Percentiles rank a stretch among this genome's conserved stretches.
Evolutionary conservation across 805 yeast species (phyloP).

Genomic region (Lachancea waltii): DNA sequence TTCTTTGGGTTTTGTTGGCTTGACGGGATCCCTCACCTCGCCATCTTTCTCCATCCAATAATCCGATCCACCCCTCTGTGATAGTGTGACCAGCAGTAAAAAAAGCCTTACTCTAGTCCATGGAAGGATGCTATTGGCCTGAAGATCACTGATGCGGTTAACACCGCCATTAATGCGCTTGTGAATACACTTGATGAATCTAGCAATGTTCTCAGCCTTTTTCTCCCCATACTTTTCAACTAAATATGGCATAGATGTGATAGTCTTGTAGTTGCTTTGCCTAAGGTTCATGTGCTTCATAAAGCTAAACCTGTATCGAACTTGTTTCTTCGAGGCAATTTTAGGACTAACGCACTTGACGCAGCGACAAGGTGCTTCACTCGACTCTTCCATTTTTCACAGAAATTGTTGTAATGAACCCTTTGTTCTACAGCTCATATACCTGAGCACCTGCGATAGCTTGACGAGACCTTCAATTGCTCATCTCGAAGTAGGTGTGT

Average conservation of each 20-base stretch:
- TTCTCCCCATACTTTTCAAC: slow-evolving; percentile 30
- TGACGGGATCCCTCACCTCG: slow-evolving; percentile 11
- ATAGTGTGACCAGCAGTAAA: slow-evolving; percentile 26
- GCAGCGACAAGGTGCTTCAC: slow-evolving; percentile 1
- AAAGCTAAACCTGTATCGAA: slow-evolving; percentile 19
- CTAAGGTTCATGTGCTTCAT: slow-evolving; percentile 21
- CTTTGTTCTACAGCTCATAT: no score
- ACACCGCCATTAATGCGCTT: slow-evolving; percentile 28
- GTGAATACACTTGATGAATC: slow-evolving; percentile 29
- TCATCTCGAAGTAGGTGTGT: background rate
- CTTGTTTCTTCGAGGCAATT: slow-evolving; percentile 3
- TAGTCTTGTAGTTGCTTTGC: slow-evolving; percentile 26
- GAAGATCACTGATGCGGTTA: slow-evolving; percentile 20
- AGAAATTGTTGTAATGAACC: no score
- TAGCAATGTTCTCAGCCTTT: slow-evolving; percentile 26
- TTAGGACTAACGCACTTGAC: slow-evolving; percentile 1
- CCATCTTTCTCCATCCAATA: slow-evolving; percentile 29
- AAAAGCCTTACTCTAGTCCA: slow-evolving; percentile 30
- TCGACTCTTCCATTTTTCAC: background rate
- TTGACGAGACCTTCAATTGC: background rate
- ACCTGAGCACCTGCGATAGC: no score
- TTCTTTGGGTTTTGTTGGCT: slow-evolving; percentile 6
- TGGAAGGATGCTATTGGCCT: slow-evolving; percentile 19
- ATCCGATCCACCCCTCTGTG: slow-evolving; percentile 33
- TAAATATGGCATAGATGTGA: slow-evolving; percentile 29